Conservation (phyloP, 345 rosid species). For the Acer campestre region DNA sequence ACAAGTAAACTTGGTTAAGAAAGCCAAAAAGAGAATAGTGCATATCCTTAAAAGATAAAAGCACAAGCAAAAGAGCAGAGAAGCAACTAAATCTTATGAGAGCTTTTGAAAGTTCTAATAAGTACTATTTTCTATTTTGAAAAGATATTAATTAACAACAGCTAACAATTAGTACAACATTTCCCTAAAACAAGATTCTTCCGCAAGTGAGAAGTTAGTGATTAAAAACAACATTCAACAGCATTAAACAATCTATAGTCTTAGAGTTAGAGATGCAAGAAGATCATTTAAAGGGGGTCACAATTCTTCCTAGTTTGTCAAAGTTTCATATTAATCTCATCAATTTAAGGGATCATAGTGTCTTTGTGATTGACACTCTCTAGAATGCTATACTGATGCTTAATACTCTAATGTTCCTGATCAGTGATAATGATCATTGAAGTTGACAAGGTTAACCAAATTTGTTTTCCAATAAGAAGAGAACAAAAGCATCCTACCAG, state of each 20-base stretch:
- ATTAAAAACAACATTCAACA: not conserved
- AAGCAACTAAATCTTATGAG: not conserved
- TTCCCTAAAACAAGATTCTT: not conserved
- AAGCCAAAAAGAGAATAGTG: not conserved
- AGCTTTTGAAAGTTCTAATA: too few relatives aligned
- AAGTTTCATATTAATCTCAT: constrained; percentile 2
- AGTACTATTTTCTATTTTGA: not conserved
- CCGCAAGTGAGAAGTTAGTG: not conserved
- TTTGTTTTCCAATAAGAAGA: not conserved
- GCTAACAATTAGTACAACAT: not conserved
- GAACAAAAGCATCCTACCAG: not conserved
- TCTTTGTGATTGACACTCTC: not conserved
- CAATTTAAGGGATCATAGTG: not conserved
- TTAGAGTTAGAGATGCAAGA: not conserved
- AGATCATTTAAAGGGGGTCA: not conserved
- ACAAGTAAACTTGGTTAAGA: not conserved
- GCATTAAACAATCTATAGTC: not conserved
- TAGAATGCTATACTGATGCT: not conserved
- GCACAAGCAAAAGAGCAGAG: not conserved
- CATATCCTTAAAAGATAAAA: not conserved
- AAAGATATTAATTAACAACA: not conserved
- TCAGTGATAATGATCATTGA: not conserved
- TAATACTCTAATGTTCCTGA: not conserved
- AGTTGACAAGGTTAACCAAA: not conserved
- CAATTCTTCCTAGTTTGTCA: not conserved